Conservation (phyloP, 2,329 filamentous ascomycete genomes). For the Alternaria arborescens region DNA sequence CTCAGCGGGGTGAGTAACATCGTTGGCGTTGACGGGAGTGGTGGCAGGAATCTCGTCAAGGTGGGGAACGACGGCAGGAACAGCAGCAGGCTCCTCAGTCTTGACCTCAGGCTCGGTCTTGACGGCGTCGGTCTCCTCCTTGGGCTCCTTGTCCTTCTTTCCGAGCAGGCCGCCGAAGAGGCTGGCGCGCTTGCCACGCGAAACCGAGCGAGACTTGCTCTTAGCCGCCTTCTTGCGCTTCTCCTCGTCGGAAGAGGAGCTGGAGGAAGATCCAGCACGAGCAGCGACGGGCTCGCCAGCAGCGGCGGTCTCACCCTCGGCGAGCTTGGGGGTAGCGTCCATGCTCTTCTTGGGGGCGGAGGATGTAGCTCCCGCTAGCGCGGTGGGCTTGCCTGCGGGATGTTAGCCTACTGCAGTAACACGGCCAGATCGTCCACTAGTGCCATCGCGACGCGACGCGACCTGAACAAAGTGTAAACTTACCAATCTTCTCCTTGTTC, state of each 20-base stretch:
- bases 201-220: constrained; percentile 68
- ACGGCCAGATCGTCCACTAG: constrained; percentile 41
- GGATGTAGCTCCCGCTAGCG: constrained; percentile 50
- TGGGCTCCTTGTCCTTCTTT: constrained; percentile 67
- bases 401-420: constrained; percentile 49
- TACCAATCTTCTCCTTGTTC: constrained; percentile 75
- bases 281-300: constrained; percentile 31
- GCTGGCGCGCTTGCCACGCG: constrained; percentile 64
- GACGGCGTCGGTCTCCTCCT: constrained; percentile 51
- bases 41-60: constrained; percentile 46
- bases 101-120: constrained; percentile 46
- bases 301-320: constrained; percentile 40
- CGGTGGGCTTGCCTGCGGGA: constrained; percentile 51
- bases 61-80: constrained; percentile 40
- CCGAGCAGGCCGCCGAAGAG: constrained; percentile 66
- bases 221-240: constrained; percentile 58
- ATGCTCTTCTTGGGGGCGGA: constrained; percentile 59
- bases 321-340: constrained; percentile 54
- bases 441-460: constrained; percentile 32
- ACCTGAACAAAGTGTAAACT: constrained; percentile 41
- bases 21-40: constrained; percentile 47
- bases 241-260: constrained; percentile 57
- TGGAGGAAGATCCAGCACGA: constrained; percentile 52
- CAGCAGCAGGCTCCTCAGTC: constrained; percentile 40
- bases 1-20: constrained; percentile 38